Evolutionary conservation across 129 eudicot genomes (phyloP).

Genomic region (Tanacetum coccineum): DNA sequence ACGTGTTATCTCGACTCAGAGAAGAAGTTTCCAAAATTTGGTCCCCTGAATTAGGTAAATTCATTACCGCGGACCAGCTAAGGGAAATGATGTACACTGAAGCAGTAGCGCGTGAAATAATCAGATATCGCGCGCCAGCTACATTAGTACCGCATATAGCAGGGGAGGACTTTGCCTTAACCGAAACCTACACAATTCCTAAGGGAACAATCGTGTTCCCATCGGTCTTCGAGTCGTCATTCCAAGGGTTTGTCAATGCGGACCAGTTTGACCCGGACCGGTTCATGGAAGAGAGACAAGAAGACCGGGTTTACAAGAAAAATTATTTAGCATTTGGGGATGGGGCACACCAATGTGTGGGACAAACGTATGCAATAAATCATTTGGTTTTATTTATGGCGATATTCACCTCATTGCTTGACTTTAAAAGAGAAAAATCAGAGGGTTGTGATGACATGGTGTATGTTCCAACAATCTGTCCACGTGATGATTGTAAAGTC

Average conservation of each 20-base stretch:
- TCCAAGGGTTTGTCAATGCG: slow-evolving; percentile 74
- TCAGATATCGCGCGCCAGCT: slow-evolving; percentile 71
- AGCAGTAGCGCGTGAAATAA: slow-evolving; percentile 80
- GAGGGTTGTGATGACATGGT: slow-evolving; percentile 87
- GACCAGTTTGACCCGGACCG: slow-evolving; percentile 89
- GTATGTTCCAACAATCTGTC: slow-evolving; percentile 81
- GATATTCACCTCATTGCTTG: slow-evolving; percentile 65
- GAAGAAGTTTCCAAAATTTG: slow-evolving; percentile 51
- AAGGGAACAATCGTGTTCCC: slow-evolving; percentile 84
- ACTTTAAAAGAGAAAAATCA: slow-evolving; percentile 57
- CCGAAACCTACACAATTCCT: slow-evolving; percentile 58
- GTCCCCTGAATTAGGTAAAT: slow-evolving; percentile 42
- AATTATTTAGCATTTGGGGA: slow-evolving; percentile 83
- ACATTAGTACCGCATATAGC: slow-evolving; percentile 88
- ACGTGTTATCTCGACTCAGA: slow-evolving; percentile 44
- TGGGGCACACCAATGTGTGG: slow-evolving; percentile 91
- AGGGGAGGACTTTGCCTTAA: slow-evolving; percentile 61
- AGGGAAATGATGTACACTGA: slow-evolving; percentile 74
- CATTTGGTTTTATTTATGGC: slow-evolving; percentile 75
- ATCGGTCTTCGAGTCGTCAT: slow-evolving; percentile 79
- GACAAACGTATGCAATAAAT: slow-evolving; percentile 85
- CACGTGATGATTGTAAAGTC: slow-evolving; percentile 81
- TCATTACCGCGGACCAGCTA: slow-evolving; percentile 53
- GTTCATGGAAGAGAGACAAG: slow-evolving; percentile 60
- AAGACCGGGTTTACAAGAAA: slow-evolving; percentile 65